Percentiles rank a stretch among this genome's conserved stretches.
Conservation (phyloP, 1,284 basidiomycete species). For the Ganoderma lingzhi region DNA sequence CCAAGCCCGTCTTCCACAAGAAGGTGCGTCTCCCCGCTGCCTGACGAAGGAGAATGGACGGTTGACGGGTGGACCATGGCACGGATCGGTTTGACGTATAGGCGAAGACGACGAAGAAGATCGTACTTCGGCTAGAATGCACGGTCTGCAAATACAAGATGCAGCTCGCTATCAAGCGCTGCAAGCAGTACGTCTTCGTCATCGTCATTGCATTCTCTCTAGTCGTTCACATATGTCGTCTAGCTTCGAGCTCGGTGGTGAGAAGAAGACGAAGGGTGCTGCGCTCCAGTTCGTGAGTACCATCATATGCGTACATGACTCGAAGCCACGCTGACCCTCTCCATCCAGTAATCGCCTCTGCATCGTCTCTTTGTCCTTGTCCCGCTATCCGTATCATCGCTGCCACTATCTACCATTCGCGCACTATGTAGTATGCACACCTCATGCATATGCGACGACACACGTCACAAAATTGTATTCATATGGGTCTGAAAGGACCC, state of each 20-base stretch:
- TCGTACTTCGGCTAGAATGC: slow-evolving; percentile 97
- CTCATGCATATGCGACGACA: slow-evolving; percentile 34
- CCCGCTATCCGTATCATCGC: slow-evolving; percentile 25
- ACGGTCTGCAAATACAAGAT: slow-evolving; percentile 99
- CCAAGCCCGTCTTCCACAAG: slow-evolving; percentile 99
- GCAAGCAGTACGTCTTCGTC: slow-evolving; percentile 88
- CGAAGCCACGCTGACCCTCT: not conserved
- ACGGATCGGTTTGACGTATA: slow-evolving; percentile 39
- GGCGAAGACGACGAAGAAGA: slow-evolving; percentile 99
- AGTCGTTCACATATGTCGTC: not conserved
- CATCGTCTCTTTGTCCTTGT: slow-evolving; percentile 28
- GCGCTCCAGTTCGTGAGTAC: slow-evolving; percentile 88
- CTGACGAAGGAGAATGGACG: slow-evolving; percentile 84
- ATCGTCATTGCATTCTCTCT: no score
- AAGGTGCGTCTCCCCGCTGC: slow-evolving; percentile 65
- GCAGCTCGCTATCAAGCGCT: slow-evolving; percentile 96
- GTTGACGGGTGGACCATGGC: slow-evolving; percentile 41
- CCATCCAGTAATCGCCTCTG: slow-evolving; percentile 35
- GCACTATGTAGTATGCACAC: slow-evolving; percentile 36
- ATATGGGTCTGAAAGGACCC: slow-evolving; percentile 32
- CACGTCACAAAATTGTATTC: slow-evolving; percentile 34
- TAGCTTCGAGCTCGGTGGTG: slow-evolving; percentile 98
- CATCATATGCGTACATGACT: not conserved
- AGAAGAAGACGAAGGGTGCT: slow-evolving; percentile 99
- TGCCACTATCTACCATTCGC: slow-evolving; percentile 25